Evolutionary conservation across 1,139 yeast species (phyloP).

Genomic region (Suhomyces bribrorum): DNA sequence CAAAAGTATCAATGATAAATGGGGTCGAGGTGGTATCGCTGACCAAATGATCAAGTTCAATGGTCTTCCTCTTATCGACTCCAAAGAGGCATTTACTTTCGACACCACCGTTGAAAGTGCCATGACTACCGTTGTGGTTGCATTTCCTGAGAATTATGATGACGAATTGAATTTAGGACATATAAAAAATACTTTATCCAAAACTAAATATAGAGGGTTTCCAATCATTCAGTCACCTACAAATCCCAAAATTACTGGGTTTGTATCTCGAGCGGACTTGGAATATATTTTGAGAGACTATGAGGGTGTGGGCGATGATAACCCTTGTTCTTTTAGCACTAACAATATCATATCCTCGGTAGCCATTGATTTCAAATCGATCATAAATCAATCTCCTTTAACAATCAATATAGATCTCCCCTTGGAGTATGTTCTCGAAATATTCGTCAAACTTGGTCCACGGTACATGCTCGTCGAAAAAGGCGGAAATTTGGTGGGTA

Average conservation of each 20-base stretch:
- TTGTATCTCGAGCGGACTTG: slow-evolving; percentile 36
- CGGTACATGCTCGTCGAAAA: slow-evolving; percentile 64
- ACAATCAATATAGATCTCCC: slow-evolving; percentile 56
- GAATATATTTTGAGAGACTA: slow-evolving; percentile 23
- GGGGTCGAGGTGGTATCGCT: slow-evolving; percentile 87
- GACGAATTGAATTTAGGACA: slow-evolving; percentile 35
- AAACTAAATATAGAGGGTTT: slow-evolving; percentile 50
- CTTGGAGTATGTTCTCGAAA: slow-evolving; percentile 62
- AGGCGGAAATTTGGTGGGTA: slow-evolving; percentile 56
- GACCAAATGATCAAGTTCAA: slow-evolving; percentile 91
- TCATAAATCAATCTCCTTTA: slow-evolving; percentile 64
- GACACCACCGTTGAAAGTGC: slow-evolving; percentile 58
- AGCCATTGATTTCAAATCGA: slow-evolving; percentile 37
- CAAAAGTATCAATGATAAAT: slow-evolving; percentile 68
- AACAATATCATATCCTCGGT: slow-evolving; percentile 5
- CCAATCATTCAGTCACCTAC: slow-evolving; percentile 50
- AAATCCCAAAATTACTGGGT: slow-evolving; percentile 39
- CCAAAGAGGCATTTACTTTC: slow-evolving; percentile 65
- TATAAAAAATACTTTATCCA: slow-evolving; percentile 37
- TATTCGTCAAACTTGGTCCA: slow-evolving; percentile 83
- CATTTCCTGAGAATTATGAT: slow-evolving; percentile 43
- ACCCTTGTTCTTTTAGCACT: slow-evolving; percentile 23
- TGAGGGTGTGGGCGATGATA: slow-evolving; percentile 18
- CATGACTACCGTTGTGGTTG: slow-evolving; percentile 59
- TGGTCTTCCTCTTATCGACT: slow-evolving; percentile 83